Evolutionary conservation across 768 basidiomycete species (phyloP).

Genomic region (Daedaleopsis nitida): DNA sequence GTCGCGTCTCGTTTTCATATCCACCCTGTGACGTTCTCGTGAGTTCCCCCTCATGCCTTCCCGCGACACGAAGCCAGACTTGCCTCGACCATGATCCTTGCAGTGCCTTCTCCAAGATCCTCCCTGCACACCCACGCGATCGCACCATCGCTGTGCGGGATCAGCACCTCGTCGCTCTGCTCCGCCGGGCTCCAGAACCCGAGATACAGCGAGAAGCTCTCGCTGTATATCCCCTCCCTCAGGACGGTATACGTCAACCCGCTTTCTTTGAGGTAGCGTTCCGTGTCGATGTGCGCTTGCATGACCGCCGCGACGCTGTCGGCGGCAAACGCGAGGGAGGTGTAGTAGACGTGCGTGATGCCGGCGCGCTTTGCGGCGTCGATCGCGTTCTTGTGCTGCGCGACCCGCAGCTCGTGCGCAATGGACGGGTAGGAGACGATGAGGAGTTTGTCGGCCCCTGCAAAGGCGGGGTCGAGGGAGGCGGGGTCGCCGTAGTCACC

Average conservation of each 20-base stretch:
- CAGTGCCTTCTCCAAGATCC: conserved; percentile 40
- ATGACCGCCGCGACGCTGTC: conserved; percentile 34
- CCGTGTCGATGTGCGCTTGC: conserved; percentile 37
- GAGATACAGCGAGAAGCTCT: conserved; percentile 35
- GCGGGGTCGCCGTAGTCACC: conserved; percentile 35
- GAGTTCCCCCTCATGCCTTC: background rate
- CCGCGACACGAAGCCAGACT: background rate
- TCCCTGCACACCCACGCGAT: conserved; percentile 37
- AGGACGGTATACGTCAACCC: conserved; percentile 38
- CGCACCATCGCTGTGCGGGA: conserved; percentile 37
- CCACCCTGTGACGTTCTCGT: conserved; percentile 13
- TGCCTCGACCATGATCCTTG: conserved; percentile 33
- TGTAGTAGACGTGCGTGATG: conserved; percentile 39
- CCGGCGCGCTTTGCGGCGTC: conserved; percentile 36
- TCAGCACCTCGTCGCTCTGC: conserved; percentile 27
- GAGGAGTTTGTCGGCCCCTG: conserved; percentile 36
- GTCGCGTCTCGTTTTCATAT: conserved; percentile 31
- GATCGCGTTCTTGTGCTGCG: conserved; percentile 36
- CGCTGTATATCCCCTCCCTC: conserved; percentile 39
- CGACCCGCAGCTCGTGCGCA: conserved; percentile 32
- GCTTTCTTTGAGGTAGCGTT: conserved; percentile 33
- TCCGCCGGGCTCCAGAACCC: conserved; percentile 28
- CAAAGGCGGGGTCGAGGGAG: conserved; percentile 35
- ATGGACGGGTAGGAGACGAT: conserved; percentile 38
- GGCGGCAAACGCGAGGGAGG: conserved; percentile 34